Evolutionary conservation across 176 grass and related monocot genomes (phyloP).

Genomic region (Tillandsia leiboldiana): DNA sequence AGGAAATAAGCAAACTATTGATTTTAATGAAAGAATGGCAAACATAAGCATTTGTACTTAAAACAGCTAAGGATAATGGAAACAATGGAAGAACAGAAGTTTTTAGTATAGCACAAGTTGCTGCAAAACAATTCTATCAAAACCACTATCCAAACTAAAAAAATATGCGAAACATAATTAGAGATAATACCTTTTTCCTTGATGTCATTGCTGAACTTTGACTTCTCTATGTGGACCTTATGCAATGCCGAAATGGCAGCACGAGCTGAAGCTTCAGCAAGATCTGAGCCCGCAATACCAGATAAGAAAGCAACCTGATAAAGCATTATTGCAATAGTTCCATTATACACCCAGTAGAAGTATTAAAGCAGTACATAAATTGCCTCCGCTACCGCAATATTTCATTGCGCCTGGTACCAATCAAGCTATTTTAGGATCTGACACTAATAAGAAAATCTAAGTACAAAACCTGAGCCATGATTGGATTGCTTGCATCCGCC

Average conservation of each 20-base stretch:
- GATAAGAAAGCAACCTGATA: conserved; percentile 83
- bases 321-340: conserved; percentile 13
- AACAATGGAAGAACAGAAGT: background rate
- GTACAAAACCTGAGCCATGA: conserved; percentile 75
- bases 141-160: no score
- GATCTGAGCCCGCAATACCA: conserved; percentile 65
- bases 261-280: conserved; percentile 56
- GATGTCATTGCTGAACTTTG: conserved; percentile 4
- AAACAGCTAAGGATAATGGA: background rate
- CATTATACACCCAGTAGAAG: background rate
- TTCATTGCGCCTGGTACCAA: background rate
- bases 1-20: conserved; percentile 7
- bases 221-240: conserved; percentile 32
- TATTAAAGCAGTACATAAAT: background rate
- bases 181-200: conserved; percentile 50
- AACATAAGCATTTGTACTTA: background rate
- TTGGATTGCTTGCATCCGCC: conserved; percentile 90
- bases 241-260: conserved; percentile 64
- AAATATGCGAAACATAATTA: background rate
- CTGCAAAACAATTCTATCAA: background rate
- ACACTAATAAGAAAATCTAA: conserved; percentile 4
- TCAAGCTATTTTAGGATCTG: background rate
- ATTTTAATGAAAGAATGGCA: conserved; percentile 2
- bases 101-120: background rate
- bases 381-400: background rate